These are phyloP conservation scores for Plasmopara viticola DNA, from an alignment of 352 stramenopile species.

Conservation along the genomic window DNA sequence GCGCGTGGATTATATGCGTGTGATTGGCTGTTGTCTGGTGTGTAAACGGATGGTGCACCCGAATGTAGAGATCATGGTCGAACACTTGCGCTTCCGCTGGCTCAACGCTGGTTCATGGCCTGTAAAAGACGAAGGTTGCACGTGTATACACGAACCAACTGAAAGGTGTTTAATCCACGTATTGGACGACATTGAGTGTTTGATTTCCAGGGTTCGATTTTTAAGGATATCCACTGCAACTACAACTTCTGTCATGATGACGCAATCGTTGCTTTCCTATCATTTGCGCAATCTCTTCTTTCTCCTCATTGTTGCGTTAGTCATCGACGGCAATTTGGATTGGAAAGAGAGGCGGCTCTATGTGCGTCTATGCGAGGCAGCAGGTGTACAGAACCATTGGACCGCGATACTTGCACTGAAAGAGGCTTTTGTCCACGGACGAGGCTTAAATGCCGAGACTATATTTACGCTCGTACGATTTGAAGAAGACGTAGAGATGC, in stretches of 20 bases:
- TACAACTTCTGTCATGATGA: too few species aligned
- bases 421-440: too few species aligned
- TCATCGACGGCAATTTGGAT: constrained; percentile 16
- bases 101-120: constrained; percentile 33
- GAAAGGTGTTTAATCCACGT: constrained; percentile 11
- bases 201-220: too few species aligned
- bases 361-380: constrained; percentile 34
- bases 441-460: too few species aligned
- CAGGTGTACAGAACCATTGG: constrained; percentile 32
- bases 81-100: constrained; percentile 37
- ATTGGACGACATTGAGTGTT: too few species aligned
- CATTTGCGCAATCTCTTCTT: too few species aligned
- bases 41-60: constrained; percentile 45
- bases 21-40: constrained; percentile 35
- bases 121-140: constrained; percentile 20
- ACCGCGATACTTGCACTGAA: constrained; percentile 12
- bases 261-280: too few species aligned
- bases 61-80: constrained; percentile 55
- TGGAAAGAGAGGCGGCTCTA: constrained; percentile 38
- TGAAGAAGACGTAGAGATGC: too few species aligned
- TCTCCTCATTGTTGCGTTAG: too few species aligned
- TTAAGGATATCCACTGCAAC: too few species aligned
- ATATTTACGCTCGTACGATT: too few species aligned
- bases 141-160: constrained; percentile 13
- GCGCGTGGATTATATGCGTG: constrained; percentile 46